Percentiles rank a stretch among this genome's conserved stretches.
Evolutionary conservation across 345 rosid species (phyloP).

Genomic region (Eutrema japonicum): DNA sequence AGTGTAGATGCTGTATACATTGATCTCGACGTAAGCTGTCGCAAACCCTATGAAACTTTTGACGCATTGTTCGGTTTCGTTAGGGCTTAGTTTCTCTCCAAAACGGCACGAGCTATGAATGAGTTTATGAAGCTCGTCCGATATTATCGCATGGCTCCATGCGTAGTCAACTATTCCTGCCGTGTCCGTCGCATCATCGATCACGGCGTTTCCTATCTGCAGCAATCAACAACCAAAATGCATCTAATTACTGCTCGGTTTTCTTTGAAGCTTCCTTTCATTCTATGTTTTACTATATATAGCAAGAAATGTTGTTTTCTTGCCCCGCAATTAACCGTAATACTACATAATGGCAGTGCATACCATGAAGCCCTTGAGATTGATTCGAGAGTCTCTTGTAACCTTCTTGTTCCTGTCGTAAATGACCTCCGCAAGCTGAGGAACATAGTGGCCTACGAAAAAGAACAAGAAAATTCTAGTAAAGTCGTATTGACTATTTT

Average conservation of each 20-base stretch:
- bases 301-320: neutral
- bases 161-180: conserved; percentile 68
- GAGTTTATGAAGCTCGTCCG: conserved; percentile 57
- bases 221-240: neutral
- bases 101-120: conserved; percentile 55
- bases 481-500: too few relatives aligned
- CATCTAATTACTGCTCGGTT: too few relatives aligned
- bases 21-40: conserved; percentile 54
- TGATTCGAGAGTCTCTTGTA: conserved; percentile 48
- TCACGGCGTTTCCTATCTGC: conserved; percentile 79
- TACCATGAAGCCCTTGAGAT: conserved; percentile 84
- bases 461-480: too few relatives aligned
- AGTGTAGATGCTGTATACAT: conserved; percentile 69
- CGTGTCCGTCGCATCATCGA: conserved; percentile 60
- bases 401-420: conserved; percentile 57
- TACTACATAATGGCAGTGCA: neutral
- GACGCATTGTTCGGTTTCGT: conserved; percentile 36
- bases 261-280: too few relatives aligned
- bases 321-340: neutral
- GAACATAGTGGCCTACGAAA: conserved; percentile 72
- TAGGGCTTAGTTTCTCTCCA: conserved; percentile 16
- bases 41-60: conserved; percentile 38
- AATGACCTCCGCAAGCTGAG: conserved; percentile 76
- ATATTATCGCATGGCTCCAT: conserved; percentile 76
- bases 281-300: too few relatives aligned